These are phyloP conservation scores for Rhodomyrtus psidioides DNA, from an alignment of 441 rosid genomes.

Conservation along the genomic window DNA sequence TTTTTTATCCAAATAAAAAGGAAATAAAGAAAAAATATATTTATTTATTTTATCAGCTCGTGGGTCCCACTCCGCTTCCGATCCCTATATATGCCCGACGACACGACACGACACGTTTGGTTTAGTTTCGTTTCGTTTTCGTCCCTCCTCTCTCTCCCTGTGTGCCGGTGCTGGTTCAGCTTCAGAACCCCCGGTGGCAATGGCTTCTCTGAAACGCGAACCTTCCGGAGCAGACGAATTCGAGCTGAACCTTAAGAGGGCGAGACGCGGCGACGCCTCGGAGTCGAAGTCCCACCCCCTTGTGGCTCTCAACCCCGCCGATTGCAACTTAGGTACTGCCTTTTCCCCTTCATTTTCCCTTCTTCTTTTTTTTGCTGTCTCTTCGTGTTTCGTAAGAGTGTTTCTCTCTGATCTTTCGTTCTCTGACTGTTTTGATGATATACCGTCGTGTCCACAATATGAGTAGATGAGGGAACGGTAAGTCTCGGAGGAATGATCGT, in stretches of 20 bases:
- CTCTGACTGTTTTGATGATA: too few species aligned
- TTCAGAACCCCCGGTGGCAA: not conserved
- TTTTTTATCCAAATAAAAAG: too few species aligned
- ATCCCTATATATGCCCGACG: too few species aligned
- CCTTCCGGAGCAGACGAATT: not conserved
- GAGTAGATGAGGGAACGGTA: too few species aligned
- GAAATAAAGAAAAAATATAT: too few species aligned
- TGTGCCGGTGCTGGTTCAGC: too few species aligned
- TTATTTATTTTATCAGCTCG: too few species aligned
- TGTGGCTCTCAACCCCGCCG: slow-evolving; percentile 22
- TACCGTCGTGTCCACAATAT: too few species aligned
- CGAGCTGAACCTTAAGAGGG: not conserved
- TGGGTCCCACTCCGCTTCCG: too few species aligned
- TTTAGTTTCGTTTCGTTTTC: too few species aligned
- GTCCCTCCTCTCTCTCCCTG: not conserved
- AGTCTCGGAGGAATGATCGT: too few species aligned
- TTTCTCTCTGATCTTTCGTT: too few species aligned
- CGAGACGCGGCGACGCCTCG: not conserved
- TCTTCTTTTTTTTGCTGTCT: not conserved
- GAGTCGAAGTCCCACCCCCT: not conserved
- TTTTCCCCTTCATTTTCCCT: not conserved
- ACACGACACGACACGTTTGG: not conserved
- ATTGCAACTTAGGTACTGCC: slow-evolving; percentile 17
- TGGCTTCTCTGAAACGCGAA: slow-evolving; percentile 10
- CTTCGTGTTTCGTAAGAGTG: not conserved